Base-by-base conservation (phyloP, 306 rosid genomes). In the Delonix regia region DNA sequence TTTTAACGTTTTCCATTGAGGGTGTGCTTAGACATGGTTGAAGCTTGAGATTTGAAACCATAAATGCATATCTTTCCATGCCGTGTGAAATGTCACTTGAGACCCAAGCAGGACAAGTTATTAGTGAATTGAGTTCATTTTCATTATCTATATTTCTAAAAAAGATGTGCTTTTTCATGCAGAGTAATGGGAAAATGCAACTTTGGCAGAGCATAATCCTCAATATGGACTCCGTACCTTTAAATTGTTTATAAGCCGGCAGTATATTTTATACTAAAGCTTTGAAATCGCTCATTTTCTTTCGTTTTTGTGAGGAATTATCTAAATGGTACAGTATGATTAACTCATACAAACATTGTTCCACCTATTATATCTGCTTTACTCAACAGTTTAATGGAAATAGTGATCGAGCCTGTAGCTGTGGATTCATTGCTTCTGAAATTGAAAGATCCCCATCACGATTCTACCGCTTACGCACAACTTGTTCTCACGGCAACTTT, bases 141-240 rank as follows among this genome's bases (percentile, higher is more conserved):
- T 30, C 4, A 1, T 1, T 30, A n/a, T 30, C 33, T 30, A 1
- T 30, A 1, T 30, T 30, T 30, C 33, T 30, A 30, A 30, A 30
- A 30, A 1, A 4, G 33, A 30, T 30, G 33, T 30, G 33, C 33
- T 30, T 30, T 30, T 30, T 24, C 33, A 24, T 24, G 62, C 79
- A 84, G 82, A 61, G 85, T 42, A 66, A 66, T 84, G 69, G 87
- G 80, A 72, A 72, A 77, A 80, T 81, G 87, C 87, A 11, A 84
- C 82, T 59, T 41, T 84, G 77, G 85, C 85, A 0, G 60, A 67
- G 42, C 84, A 80, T 61, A 72, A 76, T 80, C 87, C 87, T 5
- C 74, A 80, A 72, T 84, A 84, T 73, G 87, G 87, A 59, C 77
- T 77, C 4, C 80, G 85, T 84, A 84, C 12, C 34, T 6, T 10